These are phyloP conservation scores for Podospora bellae-mahoneyi DNA, from an alignment of 495 filamentous ascomycete genomes.

Conservation along the genomic window DNA sequence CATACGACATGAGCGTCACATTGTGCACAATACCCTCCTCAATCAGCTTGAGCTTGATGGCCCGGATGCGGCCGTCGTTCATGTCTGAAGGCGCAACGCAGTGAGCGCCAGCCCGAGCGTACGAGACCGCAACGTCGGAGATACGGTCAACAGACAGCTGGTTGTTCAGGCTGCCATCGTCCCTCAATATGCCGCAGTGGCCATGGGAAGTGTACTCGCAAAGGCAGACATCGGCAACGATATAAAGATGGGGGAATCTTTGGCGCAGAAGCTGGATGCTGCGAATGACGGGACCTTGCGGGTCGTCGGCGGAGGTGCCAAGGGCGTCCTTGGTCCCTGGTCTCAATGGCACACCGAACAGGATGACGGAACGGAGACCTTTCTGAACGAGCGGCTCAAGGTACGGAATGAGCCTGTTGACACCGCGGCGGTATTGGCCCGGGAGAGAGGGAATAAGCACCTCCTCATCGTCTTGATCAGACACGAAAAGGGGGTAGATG, in stretches of 20 bases:
- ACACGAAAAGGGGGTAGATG: slow-evolving; percentile 95
- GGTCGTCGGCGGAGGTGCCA: slow-evolving; percentile 91
- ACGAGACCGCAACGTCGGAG: slow-evolving; percentile 86
- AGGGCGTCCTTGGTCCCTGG: slow-evolving; percentile 81
- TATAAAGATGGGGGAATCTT: slow-evolving; percentile 82
- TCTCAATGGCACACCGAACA: slow-evolving; percentile 88
- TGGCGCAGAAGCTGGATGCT: slow-evolving; percentile 77
- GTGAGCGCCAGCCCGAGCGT: slow-evolving; percentile 89
- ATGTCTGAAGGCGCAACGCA: slow-evolving; percentile 97
- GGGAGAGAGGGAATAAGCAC: slow-evolving; percentile 85
- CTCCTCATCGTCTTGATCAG: slow-evolving; percentile 89
- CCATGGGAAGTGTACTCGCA: slow-evolving; percentile 99
- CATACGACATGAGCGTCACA: slow-evolving; percentile 91
- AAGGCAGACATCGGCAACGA: slow-evolving; percentile 88
- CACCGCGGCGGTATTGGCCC: slow-evolving; percentile 77
- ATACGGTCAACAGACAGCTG: slow-evolving; percentile 86
- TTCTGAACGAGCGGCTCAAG: slow-evolving; percentile 81
- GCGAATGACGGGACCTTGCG: slow-evolving; percentile 84
- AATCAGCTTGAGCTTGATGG: slow-evolving; percentile 94
- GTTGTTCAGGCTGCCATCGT: slow-evolving; percentile 92
- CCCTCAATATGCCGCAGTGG: slow-evolving; percentile 90
- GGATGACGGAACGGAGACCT: slow-evolving; percentile 85
- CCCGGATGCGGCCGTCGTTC: slow-evolving; percentile 95
- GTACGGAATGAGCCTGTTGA: slow-evolving; percentile 82
- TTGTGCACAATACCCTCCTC: slow-evolving; percentile 86